Percentiles rank a stretch among this genome's conserved stretches.
phyloP scores from a whole-genome alignment of 2,329 filamentous ascomycete species.

The Blastomyces emzantsi region DNA sequence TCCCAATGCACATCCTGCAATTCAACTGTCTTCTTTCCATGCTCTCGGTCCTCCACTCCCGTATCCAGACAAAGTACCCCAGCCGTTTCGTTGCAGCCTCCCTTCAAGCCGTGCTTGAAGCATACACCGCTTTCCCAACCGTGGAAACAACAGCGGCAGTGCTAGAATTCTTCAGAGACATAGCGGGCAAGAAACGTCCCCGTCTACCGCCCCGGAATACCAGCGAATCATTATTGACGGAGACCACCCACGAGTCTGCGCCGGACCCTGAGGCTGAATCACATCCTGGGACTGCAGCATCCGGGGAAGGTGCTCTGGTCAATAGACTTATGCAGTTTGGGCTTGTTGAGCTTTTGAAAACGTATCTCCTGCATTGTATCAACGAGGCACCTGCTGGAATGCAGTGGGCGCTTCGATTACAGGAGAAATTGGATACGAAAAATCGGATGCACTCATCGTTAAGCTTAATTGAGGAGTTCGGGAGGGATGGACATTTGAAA shows the following conservation, averaged over 20 bases:
- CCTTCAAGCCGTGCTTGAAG: conserved; percentile 51
- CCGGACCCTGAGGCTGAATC: conserved; percentile 51
- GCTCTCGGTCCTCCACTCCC: conserved; percentile 49
- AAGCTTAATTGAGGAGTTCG: conserved; percentile 42
- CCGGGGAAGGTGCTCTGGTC: conserved; percentile 45
- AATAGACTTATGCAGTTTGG: conserved; percentile 52
- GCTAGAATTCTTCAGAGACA: conserved; percentile 48
- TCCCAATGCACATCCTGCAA: conserved; percentile 25
- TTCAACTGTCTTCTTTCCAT: conserved; percentile 42
- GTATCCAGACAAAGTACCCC: conserved; percentile 55
- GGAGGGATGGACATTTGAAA: conserved; percentile 40
- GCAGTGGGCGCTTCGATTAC: conserved; percentile 42
- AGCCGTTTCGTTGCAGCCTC: conserved; percentile 57
- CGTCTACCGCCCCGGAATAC: conserved; percentile 50
- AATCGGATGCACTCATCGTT: conserved; percentile 43
- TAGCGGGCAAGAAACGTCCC: conserved; percentile 50
- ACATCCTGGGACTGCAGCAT: conserved; percentile 33
- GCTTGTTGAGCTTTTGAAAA: conserved; percentile 52
- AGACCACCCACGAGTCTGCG: conserved; percentile 29
- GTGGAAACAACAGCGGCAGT: conserved; percentile 50
- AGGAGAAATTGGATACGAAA: conserved; percentile 49
- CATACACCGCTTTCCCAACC: conserved; percentile 49
- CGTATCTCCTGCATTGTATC: conserved; percentile 44
- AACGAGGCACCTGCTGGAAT: conserved; percentile 31
- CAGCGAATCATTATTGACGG: conserved; percentile 39